Evolutionary conservation across 352 stramenopile species (phyloP).

Genomic region (Globisporangium cystogenes): DNA sequence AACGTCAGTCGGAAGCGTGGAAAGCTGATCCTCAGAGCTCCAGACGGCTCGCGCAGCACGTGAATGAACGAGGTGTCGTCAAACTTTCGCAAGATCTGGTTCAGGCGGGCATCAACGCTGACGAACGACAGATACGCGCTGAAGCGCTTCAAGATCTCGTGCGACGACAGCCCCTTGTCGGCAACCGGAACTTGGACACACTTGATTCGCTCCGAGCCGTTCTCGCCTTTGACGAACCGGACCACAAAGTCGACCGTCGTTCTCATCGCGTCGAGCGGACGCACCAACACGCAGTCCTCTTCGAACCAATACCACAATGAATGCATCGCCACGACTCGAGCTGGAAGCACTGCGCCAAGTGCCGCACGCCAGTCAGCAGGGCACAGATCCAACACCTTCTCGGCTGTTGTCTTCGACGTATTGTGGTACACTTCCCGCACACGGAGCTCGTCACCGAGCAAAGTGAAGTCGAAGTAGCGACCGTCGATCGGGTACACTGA

Average conservation of each 20-base stretch:
- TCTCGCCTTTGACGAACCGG: background rate
- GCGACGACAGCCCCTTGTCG: constrained; percentile 15
- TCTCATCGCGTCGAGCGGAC: constrained; percentile 11
- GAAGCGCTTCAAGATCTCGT: constrained; percentile 10
- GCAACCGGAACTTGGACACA: constrained; percentile 31
- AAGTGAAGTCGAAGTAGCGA: constrained; percentile 33
- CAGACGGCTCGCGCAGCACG: constrained; percentile 11
- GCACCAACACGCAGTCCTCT: constrained; percentile 29
- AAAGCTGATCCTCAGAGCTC: constrained; percentile 28
- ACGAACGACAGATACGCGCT: constrained; percentile 23
- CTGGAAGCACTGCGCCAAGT: constrained; percentile 19
- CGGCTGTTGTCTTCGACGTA: background rate
- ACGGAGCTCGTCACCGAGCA: constrained; percentile 18
- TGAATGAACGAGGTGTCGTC: constrained; percentile 30
- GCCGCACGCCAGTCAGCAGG: constrained; percentile 17
- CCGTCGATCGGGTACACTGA: constrained; percentile 19
- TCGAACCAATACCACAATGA: constrained; percentile 53
- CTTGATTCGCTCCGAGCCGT: constrained; percentile 4
- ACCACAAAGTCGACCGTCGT: constrained; percentile 4
- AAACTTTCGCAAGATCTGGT: constrained; percentile 32
- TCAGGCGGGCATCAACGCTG: constrained; percentile 6
- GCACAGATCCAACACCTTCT: constrained; percentile 30
- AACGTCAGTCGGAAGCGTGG: constrained; percentile 40
- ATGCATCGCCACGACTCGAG: constrained; percentile 23
- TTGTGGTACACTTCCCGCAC: constrained; percentile 24